A percentile compares a stretch with the other conserved stretches of the same genome.
Conservation (phyloP, 1,284 basidiomycete genomes). For the Pascua sp. region DNA sequence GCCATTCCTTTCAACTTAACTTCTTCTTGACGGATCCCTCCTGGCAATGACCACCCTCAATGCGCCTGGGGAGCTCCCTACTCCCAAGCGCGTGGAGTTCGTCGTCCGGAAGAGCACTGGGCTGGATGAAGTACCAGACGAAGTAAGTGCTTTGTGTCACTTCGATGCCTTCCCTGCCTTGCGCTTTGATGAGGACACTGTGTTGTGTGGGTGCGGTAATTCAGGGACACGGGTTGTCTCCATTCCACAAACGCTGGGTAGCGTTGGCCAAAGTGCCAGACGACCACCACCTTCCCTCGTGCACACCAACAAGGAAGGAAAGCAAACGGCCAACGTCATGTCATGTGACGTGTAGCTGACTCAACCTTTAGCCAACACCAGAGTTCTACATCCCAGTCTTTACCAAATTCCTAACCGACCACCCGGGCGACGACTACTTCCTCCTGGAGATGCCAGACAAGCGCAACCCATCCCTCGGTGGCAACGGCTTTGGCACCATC, state of each 20-base stretch:
- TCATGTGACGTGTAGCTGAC: not conserved
- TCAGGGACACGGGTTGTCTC: too few relatives aligned
- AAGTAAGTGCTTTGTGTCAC: constrained; percentile 7
- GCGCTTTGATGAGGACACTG: too few relatives aligned
- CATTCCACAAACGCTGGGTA: too few relatives aligned
- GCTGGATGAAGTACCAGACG: constrained; percentile 4
- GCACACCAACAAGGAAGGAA: too few relatives aligned
- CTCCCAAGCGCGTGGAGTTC: constrained; percentile 3
- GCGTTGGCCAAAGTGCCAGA: too few relatives aligned
- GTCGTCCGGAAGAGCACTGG: constrained; percentile 6
- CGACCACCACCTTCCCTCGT: too few relatives aligned
- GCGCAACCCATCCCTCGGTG: constrained; percentile 15
- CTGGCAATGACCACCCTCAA: constrained; percentile 1
- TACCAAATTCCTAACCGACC: constrained; percentile 16
- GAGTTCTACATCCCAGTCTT: constrained; percentile 22
- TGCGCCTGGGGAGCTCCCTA: constrained; percentile 8
- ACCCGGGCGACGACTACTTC: constrained; percentile 37
- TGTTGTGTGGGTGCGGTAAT: too few relatives aligned
- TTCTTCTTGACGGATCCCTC: too few relatives aligned
- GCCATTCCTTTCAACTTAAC: too few relatives aligned
- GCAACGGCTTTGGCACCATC: constrained; percentile 36
- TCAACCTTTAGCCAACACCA: constrained; percentile 20
- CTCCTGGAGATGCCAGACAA: constrained; percentile 32
- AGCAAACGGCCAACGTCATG: too few relatives aligned
- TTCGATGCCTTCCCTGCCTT: not conserved